These are phyloP conservation scores for Coemansia sp. DNA, from an alignment of 192 early-diverging fungal genomes.

Conservation along the genomic window DNA sequence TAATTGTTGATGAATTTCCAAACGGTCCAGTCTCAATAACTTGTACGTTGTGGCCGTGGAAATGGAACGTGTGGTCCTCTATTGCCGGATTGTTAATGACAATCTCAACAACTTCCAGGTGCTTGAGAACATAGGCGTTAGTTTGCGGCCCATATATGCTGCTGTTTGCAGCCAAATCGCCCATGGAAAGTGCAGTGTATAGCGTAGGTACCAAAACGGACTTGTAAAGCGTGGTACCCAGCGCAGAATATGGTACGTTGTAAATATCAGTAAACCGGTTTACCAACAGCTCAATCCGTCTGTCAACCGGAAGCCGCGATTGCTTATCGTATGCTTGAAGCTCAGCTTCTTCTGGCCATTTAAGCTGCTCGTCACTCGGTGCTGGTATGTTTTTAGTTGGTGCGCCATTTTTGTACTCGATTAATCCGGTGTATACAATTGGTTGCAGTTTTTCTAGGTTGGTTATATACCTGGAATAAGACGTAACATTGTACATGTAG, in stretches of 20 bases:
- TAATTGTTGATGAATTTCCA: not conserved
- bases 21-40: conserved; percentile 62
- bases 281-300: conserved; percentile 1
- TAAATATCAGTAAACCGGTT: not conserved
- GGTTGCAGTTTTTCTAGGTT: conserved; percentile 46
- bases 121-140: conserved; percentile 62
- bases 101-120: conserved; percentile 65
- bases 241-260: not conserved
- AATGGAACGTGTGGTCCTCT: conserved; percentile 71
- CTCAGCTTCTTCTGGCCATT: conserved; percentile 7
- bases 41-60: conserved; percentile 85
- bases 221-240: conserved; percentile 32
- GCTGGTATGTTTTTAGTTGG: not conserved
- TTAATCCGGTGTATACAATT: conserved; percentile 21
- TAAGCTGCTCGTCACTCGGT: not conserved
- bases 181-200: conserved; percentile 63
- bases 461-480: conserved; percentile 62
- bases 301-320: conserved; percentile 13
- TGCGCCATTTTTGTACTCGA: conserved; percentile 14
- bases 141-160: conserved; percentile 66
- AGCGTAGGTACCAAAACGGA: conserved; percentile 64
- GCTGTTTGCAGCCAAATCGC: conserved; percentile 50
- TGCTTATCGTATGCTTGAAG: not conserved
- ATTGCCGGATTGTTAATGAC: conserved; percentile 67
- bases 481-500: conserved; percentile 64